Conservation (phyloP, 164 flowering plant species). For the Magnolia sinica region DNA sequence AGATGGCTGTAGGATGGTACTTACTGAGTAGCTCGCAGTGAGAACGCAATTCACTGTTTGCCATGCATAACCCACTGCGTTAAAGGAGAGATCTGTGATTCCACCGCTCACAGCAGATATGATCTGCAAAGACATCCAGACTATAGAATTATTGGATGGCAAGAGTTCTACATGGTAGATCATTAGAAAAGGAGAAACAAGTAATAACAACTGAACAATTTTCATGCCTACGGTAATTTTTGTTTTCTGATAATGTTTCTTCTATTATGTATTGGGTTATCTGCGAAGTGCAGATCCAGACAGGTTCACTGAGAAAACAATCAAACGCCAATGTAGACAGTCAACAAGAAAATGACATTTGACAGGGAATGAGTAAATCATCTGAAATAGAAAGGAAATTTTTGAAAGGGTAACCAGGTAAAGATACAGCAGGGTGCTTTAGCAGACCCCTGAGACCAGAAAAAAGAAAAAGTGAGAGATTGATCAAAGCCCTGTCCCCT, state of each 20-base stretch:
- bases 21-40: conserved; percentile 83
- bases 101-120: conserved; percentile 76
- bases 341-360: neutral
- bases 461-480: too few species aligned
- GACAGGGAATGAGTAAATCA: too few species aligned
- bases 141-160: neutral
- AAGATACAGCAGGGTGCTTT: too few species aligned
- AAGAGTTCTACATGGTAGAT: neutral
- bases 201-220: too few species aligned
- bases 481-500: neutral
- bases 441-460: too few species aligned
- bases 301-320: neutral
- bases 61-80: conserved; percentile 69
- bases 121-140: conserved; percentile 41
- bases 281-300: neutral
- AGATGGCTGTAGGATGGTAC: conserved; percentile 11
- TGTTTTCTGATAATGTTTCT: too few species aligned
- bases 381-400: too few species aligned
- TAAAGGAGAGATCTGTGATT: conserved; percentile 69
- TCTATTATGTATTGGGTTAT: neutral
- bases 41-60: conserved; percentile 66
- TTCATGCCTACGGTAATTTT: too few species aligned
- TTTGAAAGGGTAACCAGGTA: too few species aligned
- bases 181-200: too few species aligned
- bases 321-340: neutral